These are phyloP conservation scores for Penicillium parvum DNA, from an alignment of 495 filamentous ascomycete species.

Conservation along the genomic window DNA sequence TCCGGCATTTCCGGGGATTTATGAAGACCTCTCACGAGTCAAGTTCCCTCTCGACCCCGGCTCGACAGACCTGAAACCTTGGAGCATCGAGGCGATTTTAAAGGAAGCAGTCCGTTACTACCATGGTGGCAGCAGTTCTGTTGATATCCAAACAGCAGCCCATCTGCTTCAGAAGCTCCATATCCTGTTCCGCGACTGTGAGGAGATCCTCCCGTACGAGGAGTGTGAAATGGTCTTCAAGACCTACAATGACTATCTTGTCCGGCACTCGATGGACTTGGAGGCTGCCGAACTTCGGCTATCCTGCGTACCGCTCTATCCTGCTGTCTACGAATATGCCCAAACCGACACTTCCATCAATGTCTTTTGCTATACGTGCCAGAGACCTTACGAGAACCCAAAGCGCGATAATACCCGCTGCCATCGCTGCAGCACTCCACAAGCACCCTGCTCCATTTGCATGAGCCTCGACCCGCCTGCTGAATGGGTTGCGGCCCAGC, in stretches of 20 bases:
- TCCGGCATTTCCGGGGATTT: conserved; percentile 13
- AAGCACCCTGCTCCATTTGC: conserved; percentile 44
- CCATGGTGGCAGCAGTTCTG: conserved; percentile 35
- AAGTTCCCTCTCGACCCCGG: conserved; percentile 31
- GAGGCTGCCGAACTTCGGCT: conserved; percentile 68
- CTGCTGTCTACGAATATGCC: conserved; percentile 56
- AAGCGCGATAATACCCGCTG: conserved; percentile 40
- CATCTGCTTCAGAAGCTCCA: conserved; percentile 45
- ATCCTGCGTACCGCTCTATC: conserved; percentile 57
- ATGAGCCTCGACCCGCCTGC: conserved; percentile 43
- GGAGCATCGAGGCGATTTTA: conserved; percentile 45
- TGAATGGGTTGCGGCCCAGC: conserved; percentile 42
- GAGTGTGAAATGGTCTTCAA: conserved; percentile 52
- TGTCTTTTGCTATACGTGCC: conserved; percentile 45
- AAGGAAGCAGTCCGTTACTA: conserved; percentile 42
- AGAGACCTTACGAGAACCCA: conserved; percentile 43
- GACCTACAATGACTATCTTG: conserved; percentile 61
- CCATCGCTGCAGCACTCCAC: conserved; percentile 39
- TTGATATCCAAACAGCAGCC: conserved; percentile 45
- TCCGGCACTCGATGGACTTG: conserved; percentile 58
- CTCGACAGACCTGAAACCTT: conserved; percentile 37
- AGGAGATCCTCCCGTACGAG: conserved; percentile 40
- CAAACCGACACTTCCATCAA: conserved; percentile 46
- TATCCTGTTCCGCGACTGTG: conserved; percentile 36
- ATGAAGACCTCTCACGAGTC: conserved; percentile 23